Base-by-base conservation (phyloP, 805 yeast species). In the Myxozyma neglecta region DNA sequence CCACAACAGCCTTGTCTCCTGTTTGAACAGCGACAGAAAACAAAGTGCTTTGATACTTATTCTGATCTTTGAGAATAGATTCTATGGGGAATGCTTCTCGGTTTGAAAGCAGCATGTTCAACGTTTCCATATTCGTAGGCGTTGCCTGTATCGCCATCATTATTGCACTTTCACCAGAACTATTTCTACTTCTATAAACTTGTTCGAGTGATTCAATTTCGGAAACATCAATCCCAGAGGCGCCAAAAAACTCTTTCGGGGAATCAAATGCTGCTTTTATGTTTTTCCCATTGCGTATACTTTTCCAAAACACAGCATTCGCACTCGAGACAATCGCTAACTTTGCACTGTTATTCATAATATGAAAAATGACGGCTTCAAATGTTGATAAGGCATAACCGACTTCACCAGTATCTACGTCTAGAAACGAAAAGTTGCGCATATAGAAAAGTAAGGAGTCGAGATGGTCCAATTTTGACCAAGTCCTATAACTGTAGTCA, bases 381-480 rank as follows among this genome's bases (percentile, higher is more conserved):
- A 91, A 77, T 6, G 96, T 90, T 49, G 96, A 87, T 13, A 90
- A 67, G 0, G 91, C 86, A 71, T 93, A 93, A 10, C 89, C 96
- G 36, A 82, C 72, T 29, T 83, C 77, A 0, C 97, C 97, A 3
- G 78, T 70, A 46, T 79, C 83, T 7, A 78, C 69, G 44, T 78
- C 79, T n/a, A 74, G 75, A 42, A 73, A 73, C 1, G 86, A 80
- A 69, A 87, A 90, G 44, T 80, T 76, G 63, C 84, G 83, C 53
- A 91, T 80, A 71, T 89, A 90, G 50, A 76, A 79, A 10, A 92
- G 70, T 66, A 88, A 91, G 1, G 83, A 80, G 65, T 83, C 86
- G 32, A 90, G 70, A 67, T 85, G 75, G 2, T 77, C 77, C 1
- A 88, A 81, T 43, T 79, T 79, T 1, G 94, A 79, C 57, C 87